Evolutionary conservation across 768 basidiomycete species (phyloP).

Genomic region (Leccinellum albellum): DNA sequence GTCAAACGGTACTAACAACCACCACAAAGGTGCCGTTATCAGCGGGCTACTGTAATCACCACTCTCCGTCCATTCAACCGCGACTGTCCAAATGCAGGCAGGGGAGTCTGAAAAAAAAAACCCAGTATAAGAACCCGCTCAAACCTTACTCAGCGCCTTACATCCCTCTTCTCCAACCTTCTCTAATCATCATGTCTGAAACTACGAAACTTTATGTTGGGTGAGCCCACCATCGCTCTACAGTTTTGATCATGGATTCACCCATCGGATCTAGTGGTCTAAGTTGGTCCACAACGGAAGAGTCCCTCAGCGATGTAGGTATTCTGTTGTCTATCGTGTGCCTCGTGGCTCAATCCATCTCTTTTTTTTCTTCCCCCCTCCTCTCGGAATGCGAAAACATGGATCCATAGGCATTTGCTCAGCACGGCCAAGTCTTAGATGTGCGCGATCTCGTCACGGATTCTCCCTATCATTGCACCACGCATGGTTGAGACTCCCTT

Average conservation of each 20-base stretch:
- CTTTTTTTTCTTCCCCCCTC: neutral
- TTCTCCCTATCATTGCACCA: conserved; percentile 20
- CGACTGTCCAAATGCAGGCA: conserved; percentile 29
- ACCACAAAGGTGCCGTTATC: no score
- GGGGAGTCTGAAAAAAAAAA: conserved; percentile 32
- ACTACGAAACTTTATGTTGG: conserved; percentile 30
- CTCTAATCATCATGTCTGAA: conserved; percentile 28
- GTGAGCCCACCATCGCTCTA: conserved; percentile 14
- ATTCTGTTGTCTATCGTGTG: no score
- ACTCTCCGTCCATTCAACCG: no score
- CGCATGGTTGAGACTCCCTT: conserved; percentile 25
- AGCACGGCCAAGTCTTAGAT: conserved; percentile 45
- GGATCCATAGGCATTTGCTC: conserved; percentile 37
- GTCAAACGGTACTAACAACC: no score
- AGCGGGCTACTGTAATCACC: no score
- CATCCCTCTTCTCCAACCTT: conserved; percentile 13
- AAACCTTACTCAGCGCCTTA: conserved; percentile 14
- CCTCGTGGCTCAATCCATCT: conserved; percentile 7
- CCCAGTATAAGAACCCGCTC: conserved; percentile 25
- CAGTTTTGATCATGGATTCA: neutral
- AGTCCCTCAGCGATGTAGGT: conserved; percentile 23
- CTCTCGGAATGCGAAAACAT: neutral
- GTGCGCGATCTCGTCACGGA: conserved; percentile 39
- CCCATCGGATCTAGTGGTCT: conserved; percentile 21
- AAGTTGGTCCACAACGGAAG: conserved; percentile 35